These are phyloP conservation scores for Aspergillus niger DNA, from an alignment of 2,329 filamentous ascomycete species.

Conservation along the genomic window DNA sequence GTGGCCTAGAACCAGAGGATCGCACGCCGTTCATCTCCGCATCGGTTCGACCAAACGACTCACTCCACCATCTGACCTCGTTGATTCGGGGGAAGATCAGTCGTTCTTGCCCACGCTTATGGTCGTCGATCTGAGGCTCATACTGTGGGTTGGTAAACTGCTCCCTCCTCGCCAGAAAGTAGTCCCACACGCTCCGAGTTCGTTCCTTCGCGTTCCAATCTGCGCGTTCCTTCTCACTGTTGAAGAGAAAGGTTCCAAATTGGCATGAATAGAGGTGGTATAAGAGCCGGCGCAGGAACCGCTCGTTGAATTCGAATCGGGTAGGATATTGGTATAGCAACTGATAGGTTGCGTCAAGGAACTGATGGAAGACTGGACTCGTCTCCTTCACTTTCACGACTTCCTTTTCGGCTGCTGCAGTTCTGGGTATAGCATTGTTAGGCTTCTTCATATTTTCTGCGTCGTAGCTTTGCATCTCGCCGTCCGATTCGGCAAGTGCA, in stretches of 20 bases:
- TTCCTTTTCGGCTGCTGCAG: constrained; percentile 57
- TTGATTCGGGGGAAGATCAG: constrained; percentile 76
- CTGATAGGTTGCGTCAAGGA: constrained; percentile 92
- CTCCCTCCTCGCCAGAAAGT: constrained; percentile 77
- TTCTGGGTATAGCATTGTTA: constrained; percentile 31
- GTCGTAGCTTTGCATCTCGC: constrained; percentile 53
- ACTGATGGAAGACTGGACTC: constrained; percentile 96
- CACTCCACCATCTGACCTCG: constrained; percentile 91
- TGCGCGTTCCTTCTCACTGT: constrained; percentile 84
- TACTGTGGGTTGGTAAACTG: constrained; percentile 86
- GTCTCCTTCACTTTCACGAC: constrained; percentile 82
- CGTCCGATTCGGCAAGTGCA: constrained; percentile 64
- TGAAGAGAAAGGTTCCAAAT: constrained; percentile 94
- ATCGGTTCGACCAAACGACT: constrained; percentile 81
- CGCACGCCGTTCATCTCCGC: constrained; percentile 85
- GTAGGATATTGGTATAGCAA: constrained; percentile 80
- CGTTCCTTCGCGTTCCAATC: constrained; percentile 68
- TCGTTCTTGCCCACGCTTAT: constrained; percentile 74
- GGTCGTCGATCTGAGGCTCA: constrained; percentile 73
- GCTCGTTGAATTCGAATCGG: constrained; percentile 94
- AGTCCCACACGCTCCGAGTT: constrained; percentile 91
- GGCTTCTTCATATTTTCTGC: constrained; percentile 47
- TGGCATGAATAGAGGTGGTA: constrained; percentile 97
- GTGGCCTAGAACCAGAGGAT: constrained; percentile 52
- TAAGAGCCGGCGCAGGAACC: constrained; percentile 82